These are phyloP conservation scores for Fusarium beomiforme DNA, from an alignment of 2,329 filamentous ascomycete species.

Conservation along the genomic window DNA sequence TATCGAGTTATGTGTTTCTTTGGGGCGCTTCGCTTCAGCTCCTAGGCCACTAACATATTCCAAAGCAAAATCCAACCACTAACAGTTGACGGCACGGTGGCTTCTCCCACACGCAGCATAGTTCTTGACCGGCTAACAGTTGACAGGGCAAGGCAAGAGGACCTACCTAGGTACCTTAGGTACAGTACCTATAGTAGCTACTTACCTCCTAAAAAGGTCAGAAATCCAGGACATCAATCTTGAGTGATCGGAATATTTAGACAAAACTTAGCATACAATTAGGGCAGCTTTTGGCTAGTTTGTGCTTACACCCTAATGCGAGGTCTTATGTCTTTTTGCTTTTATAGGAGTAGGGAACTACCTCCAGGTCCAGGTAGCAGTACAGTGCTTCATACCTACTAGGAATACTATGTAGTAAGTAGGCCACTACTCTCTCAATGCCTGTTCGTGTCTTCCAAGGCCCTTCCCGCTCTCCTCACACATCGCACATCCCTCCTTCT, in stretches of 20 bases:
- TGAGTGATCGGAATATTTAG: too few species aligned
- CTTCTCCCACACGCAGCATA: slow-evolving; percentile 4
- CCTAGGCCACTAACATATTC: slow-evolving; percentile 8
- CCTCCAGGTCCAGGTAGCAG: slow-evolving; percentile 5
- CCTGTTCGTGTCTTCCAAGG: slow-evolving; percentile 14
- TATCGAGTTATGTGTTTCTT: not conserved
- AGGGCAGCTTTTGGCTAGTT: too few species aligned
- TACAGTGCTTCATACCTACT: not conserved
- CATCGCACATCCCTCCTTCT: slow-evolving; percentile 29
- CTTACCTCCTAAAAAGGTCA: too few species aligned
- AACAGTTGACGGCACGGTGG: not conserved
- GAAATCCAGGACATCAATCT: too few species aligned
- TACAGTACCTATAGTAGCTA: too few species aligned
- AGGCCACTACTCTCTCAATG: slow-evolving; percentile 13
- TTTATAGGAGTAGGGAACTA: too few species aligned
- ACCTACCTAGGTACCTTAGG: too few species aligned
- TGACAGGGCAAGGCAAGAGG: slow-evolving; percentile 3
- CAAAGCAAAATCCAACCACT: slow-evolving; percentile 3
- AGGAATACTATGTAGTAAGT: not conserved
- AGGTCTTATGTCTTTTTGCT: too few species aligned
- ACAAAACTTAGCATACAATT: too few species aligned
- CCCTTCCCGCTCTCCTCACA: slow-evolving; percentile 26
- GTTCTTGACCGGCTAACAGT: slow-evolving; percentile 13
- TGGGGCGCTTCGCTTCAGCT: not conserved
- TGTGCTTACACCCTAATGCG: too few species aligned